A percentile compares a stretch with the other conserved stretches of the same genome.
Evolutionary conservation across 306 rosid genomes (phyloP).

Genomic region (Cucurbita argyrosperma): DNA sequence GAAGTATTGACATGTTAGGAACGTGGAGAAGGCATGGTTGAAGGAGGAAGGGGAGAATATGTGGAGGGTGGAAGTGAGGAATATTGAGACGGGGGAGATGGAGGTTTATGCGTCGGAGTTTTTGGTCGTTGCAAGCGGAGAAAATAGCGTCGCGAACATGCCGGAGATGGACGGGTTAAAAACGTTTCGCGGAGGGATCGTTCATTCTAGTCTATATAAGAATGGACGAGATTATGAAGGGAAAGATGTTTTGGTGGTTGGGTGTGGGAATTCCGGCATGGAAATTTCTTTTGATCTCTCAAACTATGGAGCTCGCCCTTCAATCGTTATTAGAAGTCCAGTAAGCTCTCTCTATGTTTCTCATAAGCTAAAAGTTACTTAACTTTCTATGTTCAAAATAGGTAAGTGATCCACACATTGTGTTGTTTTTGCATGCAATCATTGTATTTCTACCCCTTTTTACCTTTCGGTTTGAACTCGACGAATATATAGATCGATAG

Average conservation of each 20-base stretch:
- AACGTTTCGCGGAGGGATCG: constrained; percentile 6
- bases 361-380: background rate
- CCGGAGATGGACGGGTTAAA: constrained; percentile 11
- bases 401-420: background rate
- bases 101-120: constrained; percentile 5
- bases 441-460: background rate
- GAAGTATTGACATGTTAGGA: background rate
- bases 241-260: constrained; percentile 19
- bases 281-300: constrained; percentile 15
- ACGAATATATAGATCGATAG: too few relatives aligned
- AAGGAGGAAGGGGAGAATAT: background rate
- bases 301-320: constrained; percentile 1
- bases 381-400: background rate
- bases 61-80: constrained; percentile 13
- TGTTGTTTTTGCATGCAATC: background rate
- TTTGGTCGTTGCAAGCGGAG: constrained; percentile 20
- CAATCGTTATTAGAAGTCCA: constrained; percentile 24
- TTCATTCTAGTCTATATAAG: constrained; percentile 9
- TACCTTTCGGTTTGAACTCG: too few relatives aligned
- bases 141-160: constrained; percentile 7
- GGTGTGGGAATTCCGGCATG: constrained; percentile 27
- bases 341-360: constrained; percentile 8
- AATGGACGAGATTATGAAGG: background rate
- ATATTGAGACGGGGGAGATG: background rate
- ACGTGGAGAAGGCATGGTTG: background rate